Conservation (phyloP, 768 basidiomycete species). For the Suillus lakei region DNA sequence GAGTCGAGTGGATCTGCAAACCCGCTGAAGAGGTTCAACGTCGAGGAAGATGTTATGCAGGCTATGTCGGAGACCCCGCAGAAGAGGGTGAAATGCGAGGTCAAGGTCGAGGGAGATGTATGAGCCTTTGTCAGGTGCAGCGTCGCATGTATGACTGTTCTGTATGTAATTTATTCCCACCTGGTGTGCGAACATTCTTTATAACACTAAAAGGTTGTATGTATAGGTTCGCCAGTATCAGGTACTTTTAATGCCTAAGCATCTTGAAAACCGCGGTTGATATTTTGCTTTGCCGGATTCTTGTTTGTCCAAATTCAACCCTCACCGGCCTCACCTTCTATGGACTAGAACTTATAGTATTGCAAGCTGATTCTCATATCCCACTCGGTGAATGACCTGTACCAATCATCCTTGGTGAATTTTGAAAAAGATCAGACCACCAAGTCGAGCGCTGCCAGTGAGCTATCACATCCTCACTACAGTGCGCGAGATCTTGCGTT, state of each 20-base stretch:
- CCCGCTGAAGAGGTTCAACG: constrained; percentile 14
- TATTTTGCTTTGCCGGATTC: too few species aligned
- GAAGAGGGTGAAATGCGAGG: constrained; percentile 30
- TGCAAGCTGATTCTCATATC: too few species aligned
- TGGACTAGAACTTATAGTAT: too few species aligned
- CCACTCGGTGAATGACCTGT: too few species aligned
- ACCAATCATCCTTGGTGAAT: too few species aligned
- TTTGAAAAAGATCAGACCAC: too few species aligned
- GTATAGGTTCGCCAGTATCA: not conserved
- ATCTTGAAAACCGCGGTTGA: not conserved
- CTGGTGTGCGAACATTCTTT: not conserved
- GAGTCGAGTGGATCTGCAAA: constrained; percentile 7
- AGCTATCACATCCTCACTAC: too few species aligned
- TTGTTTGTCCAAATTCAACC: too few species aligned
- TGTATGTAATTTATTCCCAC: not conserved
- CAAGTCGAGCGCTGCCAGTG: too few species aligned
- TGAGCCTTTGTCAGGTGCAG: not conserved
- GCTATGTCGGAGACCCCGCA: constrained; percentile 25
- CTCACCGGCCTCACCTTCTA: too few species aligned
- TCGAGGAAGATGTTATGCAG: constrained; percentile 37
- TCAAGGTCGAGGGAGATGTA: constrained; percentile 14
- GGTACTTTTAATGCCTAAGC: not conserved
- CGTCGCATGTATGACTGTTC: not conserved
- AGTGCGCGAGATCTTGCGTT: too few species aligned
- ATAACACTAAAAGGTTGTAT: not conserved